Base-by-base conservation (phyloP, 1,284 basidiomycete species). In the Volvariella surrecta region DNA sequence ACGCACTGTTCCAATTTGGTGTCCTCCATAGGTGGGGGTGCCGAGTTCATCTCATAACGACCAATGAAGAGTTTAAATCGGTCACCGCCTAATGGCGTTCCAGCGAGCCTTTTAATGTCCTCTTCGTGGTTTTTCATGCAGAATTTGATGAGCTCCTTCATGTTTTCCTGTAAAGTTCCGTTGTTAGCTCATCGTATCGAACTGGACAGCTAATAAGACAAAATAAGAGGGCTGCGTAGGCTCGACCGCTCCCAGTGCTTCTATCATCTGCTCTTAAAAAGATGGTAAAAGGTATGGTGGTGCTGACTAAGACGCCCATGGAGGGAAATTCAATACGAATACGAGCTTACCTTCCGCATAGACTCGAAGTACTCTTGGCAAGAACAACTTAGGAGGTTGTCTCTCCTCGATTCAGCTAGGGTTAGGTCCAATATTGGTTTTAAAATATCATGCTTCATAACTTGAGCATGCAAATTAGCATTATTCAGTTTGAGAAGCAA, bases 331-430 rank as follows among this genome's bases (percentile, higher is more conserved):
- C 18, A 16, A 17, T 18, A 35, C 41, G 11, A 49, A 28, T 11
- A 32, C 10, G 28, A 32, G 37, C 75, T 50, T 49, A 93, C 92
- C 68, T 77, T 78, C 47, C 88, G 80, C 60, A 98, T 88, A 51
- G 79, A 74, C 55, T 99, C 95, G 55, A 99, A 91, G 50, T 91
- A 89, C 58, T 99, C 95, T 56, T 96, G 83, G 67, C 91, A 97
- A 15, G 94, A 89, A 50, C 92, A 94, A 54, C 84, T 88, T 37
- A 99, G 71, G 50, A 99, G 74, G 61, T 95, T 99, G 63, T 99
- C 95, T 46, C 88, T 74, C 38, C 73, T 71, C 21, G 85, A 85
- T 62, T 98, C 95, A 41, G 76, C 75, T 28, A 86, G 61, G 20
- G 91, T 84, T 45, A 98, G 67, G 45, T 89, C 81, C 42, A 98